Evolutionary conservation across 257 asterid genomes (phyloP).

Genomic region (Mitragyna speciosa): DNA sequence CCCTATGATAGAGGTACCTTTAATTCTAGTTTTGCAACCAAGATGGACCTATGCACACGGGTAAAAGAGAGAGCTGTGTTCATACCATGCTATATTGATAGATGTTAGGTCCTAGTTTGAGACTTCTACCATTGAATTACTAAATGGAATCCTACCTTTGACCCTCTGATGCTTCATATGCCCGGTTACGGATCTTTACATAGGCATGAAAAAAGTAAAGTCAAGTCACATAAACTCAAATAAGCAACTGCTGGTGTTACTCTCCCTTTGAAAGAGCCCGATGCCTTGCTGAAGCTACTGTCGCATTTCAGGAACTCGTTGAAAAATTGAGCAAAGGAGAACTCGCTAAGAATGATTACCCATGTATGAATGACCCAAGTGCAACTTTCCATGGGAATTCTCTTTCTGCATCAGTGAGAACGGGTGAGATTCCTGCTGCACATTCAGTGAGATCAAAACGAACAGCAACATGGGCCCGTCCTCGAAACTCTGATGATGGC

Average conservation of each 20-base stretch:
- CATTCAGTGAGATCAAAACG: constrained; percentile 96
- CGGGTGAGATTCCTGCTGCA: constrained; percentile 61
- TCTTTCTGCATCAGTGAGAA: constrained; percentile 48
- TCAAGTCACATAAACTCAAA: neutral
- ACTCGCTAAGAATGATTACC: constrained; percentile 79
- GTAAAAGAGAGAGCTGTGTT: neutral
- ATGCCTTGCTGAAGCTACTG: constrained; percentile 13
- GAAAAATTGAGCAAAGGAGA: constrained; percentile 86
- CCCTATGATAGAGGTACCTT: constrained; percentile 84
- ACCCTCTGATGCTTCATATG: neutral
- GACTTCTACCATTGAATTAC: neutral
- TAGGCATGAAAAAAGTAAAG: neutral
- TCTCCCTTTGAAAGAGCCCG: neutral
- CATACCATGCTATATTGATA: neutral
- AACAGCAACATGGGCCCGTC: constrained; percentile 98
- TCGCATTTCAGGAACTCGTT: constrained; percentile 68
- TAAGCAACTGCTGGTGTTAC: neutral
- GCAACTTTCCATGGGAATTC: constrained; percentile 74
- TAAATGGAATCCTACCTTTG: neutral
- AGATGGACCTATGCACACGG: neutral
- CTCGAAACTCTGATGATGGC: constrained; percentile 94
- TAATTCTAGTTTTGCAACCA: constrained; percentile 2
- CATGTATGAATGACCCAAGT: constrained; percentile 97
- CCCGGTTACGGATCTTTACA: neutral
- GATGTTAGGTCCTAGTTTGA: neutral